Conservation (phyloP, 1,284 basidiomycete species). For the Ustilago sp. region DNA sequence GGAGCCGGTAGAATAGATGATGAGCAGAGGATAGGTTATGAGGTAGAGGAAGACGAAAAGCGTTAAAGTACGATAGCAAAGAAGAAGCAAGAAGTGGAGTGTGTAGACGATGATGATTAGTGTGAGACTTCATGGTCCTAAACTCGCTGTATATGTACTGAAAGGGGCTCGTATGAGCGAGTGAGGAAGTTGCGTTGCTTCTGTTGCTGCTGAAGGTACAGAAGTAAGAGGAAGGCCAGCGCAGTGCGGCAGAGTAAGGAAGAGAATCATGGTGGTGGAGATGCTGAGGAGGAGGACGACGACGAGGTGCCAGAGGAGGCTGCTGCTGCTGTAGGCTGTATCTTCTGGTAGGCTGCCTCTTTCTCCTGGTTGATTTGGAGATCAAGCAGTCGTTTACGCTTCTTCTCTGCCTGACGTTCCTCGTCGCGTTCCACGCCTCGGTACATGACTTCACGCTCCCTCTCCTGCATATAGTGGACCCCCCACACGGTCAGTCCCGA, state of each 20-base stretch:
- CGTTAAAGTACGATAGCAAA: background rate
- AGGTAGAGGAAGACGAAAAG: background rate
- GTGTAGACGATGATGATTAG: background rate
- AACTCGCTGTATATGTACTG: background rate
- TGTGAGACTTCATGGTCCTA: background rate
- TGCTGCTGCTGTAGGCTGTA: conserved; percentile 57
- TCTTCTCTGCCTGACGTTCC: conserved; percentile 60
- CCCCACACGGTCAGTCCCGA: conserved; percentile 84
- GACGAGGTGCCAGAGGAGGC: background rate
- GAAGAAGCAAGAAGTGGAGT: background rate
- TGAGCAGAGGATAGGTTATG: background rate
- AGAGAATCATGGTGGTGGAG: conserved; percentile 2
- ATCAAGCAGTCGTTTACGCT: conserved; percentile 55
- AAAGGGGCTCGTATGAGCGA: background rate
- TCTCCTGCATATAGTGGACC: conserved; percentile 88
- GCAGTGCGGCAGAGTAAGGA: conserved; percentile 1
- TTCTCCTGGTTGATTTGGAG: conserved; percentile 56
- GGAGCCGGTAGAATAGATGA: background rate
- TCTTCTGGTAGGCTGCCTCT: conserved; percentile 55
- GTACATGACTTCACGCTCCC: conserved; percentile 77
- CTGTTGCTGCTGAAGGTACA: background rate
- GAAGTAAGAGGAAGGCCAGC: background rate
- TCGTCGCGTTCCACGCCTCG: conserved; percentile 66
- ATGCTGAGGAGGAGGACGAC: conserved; percentile 1
- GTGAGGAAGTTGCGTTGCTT: background rate